Evolutionary conservation across 768 basidiomycete genomes (phyloP).

Genomic region (Inosperma sp.): DNA sequence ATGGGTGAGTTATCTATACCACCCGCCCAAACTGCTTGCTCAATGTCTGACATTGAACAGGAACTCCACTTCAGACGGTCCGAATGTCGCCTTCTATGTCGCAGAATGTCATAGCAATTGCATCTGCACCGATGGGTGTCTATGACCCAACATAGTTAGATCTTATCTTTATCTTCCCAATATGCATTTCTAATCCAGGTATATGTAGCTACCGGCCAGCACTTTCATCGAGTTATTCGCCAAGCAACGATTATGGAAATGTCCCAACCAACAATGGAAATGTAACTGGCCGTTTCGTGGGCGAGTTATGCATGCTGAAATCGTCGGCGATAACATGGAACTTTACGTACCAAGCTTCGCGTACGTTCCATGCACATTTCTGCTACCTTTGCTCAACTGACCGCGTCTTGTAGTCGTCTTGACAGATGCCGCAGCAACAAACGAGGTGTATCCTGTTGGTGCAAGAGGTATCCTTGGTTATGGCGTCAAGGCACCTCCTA

Average conservation of each 20-base stretch:
- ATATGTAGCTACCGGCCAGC: not conserved
- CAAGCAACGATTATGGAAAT: not conserved
- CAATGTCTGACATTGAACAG: not conserved
- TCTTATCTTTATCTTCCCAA: not conserved
- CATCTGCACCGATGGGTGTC: not conserved
- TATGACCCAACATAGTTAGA: not conserved
- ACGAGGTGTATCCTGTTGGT: slow-evolving; percentile 2
- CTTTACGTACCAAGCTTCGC: not conserved
- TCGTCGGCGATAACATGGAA: not conserved
- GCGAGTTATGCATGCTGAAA: not conserved
- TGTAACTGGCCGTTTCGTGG: not conserved
- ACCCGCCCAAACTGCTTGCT: too few relatives aligned
- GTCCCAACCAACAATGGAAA: not conserved
- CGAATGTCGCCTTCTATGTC: slow-evolving; percentile 9
- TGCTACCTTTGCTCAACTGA: not conserved
- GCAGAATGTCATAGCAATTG: slow-evolving; percentile 7
- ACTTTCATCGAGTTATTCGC: not conserved
- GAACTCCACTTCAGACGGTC: slow-evolving; percentile 1
- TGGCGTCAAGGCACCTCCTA: slow-evolving; percentile 1
- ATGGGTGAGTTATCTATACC: not conserved
- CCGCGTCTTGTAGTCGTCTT: not conserved
- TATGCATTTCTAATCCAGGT: not conserved
- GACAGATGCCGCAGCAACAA: not conserved
- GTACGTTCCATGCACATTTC: not conserved
- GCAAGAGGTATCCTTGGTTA: slow-evolving; percentile 7